Evolutionary conservation across 75 land plant species (phyloP).

Genomic region (Azolla pinnata): DNA sequence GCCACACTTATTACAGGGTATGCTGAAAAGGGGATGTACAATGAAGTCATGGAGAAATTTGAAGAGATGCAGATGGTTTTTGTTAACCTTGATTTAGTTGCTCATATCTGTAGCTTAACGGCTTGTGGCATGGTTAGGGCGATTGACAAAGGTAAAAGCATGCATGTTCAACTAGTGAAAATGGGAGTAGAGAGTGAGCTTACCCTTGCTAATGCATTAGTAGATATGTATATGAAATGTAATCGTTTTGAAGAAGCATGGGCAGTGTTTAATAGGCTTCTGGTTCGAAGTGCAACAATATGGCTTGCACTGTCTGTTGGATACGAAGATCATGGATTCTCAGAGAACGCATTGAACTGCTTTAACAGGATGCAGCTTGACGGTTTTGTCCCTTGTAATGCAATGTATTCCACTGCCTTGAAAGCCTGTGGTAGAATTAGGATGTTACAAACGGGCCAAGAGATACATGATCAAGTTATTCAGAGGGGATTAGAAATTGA

Average conservation of each 20-base stretch:
- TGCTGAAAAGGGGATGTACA: conserved; percentile 26
- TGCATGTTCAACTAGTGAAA: no score
- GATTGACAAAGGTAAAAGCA: no score
- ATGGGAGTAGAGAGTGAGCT: neutral
- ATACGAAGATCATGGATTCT: conserved; percentile 9
- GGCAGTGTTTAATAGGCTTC: neutral
- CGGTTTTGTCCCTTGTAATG: conserved; percentile 6
- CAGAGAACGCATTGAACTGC: neutral
- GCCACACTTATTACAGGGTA: conserved; percentile 46
- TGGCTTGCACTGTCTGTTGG: conserved; percentile 17
- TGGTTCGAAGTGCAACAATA: conserved; percentile 5
- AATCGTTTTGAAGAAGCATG: neutral
- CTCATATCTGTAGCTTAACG: conserved; percentile 27
- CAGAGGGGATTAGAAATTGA: neutral
- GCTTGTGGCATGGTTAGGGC: conserved; percentile 30
- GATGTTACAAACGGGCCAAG: neutral
- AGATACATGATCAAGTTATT: neutral
- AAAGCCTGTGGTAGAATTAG: conserved; percentile 6
- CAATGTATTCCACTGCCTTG: conserved; percentile 2
- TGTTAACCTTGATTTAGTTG: conserved; percentile 25
- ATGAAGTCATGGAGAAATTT: conserved; percentile 29
- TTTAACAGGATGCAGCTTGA: conserved; percentile 13
- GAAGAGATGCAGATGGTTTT: conserved; percentile 17
- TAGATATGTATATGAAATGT: conserved; percentile 1
- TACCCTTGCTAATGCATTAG: neutral